Evolutionary conservation across 192 early-diverging fungal species (phyloP).

Genomic region (Gorgonomyces haynaldii): DNA sequence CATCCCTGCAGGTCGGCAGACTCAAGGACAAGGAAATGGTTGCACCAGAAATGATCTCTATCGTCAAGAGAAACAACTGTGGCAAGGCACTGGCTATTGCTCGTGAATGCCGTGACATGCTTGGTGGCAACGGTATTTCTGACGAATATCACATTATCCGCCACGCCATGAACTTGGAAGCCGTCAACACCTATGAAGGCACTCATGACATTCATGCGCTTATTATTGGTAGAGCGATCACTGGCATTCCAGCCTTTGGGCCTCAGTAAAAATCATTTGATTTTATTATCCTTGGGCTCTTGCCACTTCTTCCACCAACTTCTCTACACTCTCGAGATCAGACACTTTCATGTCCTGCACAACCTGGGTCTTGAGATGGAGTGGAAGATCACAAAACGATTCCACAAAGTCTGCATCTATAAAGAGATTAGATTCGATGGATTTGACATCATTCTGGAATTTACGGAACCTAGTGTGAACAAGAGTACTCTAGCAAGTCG

Average conservation of each 20-base stretch:
- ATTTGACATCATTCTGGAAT: too few species aligned
- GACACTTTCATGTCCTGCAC: too few species aligned
- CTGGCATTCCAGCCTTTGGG: slow-evolving; percentile 60
- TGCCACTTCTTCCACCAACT: too few species aligned
- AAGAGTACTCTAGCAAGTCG: too few species aligned
- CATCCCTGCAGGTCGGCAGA: slow-evolving; percentile 80
- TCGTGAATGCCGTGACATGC: slow-evolving; percentile 75
- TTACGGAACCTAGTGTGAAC: too few species aligned
- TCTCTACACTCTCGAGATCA: too few species aligned
- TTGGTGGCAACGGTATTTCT: slow-evolving; percentile 92
- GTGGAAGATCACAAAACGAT: too few species aligned
- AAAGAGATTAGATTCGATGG: too few species aligned
- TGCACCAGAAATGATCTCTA: slow-evolving; percentile 88
- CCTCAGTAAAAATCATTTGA: too few species aligned
- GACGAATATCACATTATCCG: slow-evolving; percentile 97
- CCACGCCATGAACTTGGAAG: slow-evolving; percentile 83
- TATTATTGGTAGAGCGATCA: slow-evolving; percentile 86
- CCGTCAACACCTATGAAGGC: slow-evolving; percentile 90
- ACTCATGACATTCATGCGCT: slow-evolving; percentile 92
- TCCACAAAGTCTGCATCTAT: too few species aligned
- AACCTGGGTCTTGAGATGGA: too few species aligned
- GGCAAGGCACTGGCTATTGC: slow-evolving; percentile 91
- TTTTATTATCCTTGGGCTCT: too few species aligned
- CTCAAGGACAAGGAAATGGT: slow-evolving; percentile 80
- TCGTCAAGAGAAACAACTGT: slow-evolving; percentile 94